Evolutionary conservation across 2,329 filamentous ascomycete species (phyloP).

Genomic region (Botrytis fabae): DNA sequence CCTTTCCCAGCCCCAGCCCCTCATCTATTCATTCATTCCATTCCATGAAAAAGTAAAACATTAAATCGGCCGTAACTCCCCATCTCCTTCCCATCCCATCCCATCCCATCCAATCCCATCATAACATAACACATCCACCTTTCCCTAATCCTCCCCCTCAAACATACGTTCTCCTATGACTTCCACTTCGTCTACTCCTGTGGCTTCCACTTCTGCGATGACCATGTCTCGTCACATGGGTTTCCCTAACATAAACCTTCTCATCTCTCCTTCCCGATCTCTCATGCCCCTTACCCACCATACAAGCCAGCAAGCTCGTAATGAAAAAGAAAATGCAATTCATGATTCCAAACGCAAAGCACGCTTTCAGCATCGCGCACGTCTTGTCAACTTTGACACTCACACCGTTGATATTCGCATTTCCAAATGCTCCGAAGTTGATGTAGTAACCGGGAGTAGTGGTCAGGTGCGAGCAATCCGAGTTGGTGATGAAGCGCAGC

Average conservation of each 20-base stretch:
- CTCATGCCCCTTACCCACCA: constrained; percentile 29
- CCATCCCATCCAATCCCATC: neutral
- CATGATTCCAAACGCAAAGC: constrained; percentile 89
- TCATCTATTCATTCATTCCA: neutral
- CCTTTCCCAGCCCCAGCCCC: neutral
- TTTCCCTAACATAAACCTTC: constrained; percentile 37
- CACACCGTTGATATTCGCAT: constrained; percentile 53
- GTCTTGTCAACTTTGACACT: constrained; percentile 65
- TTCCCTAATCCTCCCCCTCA: constrained; percentile 18
- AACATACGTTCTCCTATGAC: constrained; percentile 38
- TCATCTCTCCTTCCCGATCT: constrained; percentile 10
- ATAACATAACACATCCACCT: neutral
- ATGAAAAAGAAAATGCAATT: constrained; percentile 78
- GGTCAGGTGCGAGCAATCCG: constrained; percentile 66
- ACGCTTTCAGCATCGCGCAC: constrained; percentile 90
- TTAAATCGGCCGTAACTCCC: neutral
- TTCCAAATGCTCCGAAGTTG: constrained; percentile 62
- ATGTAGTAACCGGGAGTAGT: constrained; percentile 52
- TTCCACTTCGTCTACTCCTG: constrained; percentile 37
- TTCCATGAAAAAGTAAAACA: neutral
- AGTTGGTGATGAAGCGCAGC: constrained; percentile 58
- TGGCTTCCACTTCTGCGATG: constrained; percentile 38
- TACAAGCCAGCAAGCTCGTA: constrained; percentile 69
- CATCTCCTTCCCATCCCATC: neutral
- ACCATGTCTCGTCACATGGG: constrained; percentile 37